Evolutionary conservation across 139 green algal species (phyloP), one percentile per base, ranked within the genome.

Genomic region (Spirogloea muscicola): DNA sequence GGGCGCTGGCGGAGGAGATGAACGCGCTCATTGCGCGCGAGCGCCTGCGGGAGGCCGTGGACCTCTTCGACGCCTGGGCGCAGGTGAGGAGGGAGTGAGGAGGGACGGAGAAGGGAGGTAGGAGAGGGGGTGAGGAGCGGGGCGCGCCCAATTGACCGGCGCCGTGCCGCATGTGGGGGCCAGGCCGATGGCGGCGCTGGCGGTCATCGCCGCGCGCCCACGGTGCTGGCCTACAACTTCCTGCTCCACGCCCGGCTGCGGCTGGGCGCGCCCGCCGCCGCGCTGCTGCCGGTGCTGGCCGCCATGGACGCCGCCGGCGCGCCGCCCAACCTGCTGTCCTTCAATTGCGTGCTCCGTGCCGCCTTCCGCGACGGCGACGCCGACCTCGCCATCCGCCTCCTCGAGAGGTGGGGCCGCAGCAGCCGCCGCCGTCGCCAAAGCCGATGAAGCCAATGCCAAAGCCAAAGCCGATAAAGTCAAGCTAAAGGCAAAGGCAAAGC

Each of bases 321-420:
- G 49, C 21, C 68, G 52, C 49, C 64, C 10, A 74, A 74, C n/a
- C 38, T 59, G 64, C 49, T 74, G 10, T 71, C 64, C 48, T 74
- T 41, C 49, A 74, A 74, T 36, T 48, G 27, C 27, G 4, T 74
- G 9, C 10, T 74, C 29, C 64, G 64, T 6, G 64, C 29, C 29
- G 3, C 25, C 39, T 74, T 74, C 51, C 64, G 64, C 10, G 25
- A 36, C 9, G 40, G 29, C 16, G 49, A 74, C 37, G 68, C 64
- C 4, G 27, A 74, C 39, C 3, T 57, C 31, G 64, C 64, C 4
- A 42, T 71, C 40, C 10, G 40, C 10, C 5, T 74, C 49, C 38
- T 74, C 13, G 31, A 36, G 51, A 4, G 29, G 49, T 74, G 6
- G 6, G 59, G 46, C n/a, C 21, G 46, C n/a, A n/a, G n/a, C 21